Base-by-base conservation (phyloP, 148 eudicot genomes). In the Fagopyrum tataricum region DNA sequence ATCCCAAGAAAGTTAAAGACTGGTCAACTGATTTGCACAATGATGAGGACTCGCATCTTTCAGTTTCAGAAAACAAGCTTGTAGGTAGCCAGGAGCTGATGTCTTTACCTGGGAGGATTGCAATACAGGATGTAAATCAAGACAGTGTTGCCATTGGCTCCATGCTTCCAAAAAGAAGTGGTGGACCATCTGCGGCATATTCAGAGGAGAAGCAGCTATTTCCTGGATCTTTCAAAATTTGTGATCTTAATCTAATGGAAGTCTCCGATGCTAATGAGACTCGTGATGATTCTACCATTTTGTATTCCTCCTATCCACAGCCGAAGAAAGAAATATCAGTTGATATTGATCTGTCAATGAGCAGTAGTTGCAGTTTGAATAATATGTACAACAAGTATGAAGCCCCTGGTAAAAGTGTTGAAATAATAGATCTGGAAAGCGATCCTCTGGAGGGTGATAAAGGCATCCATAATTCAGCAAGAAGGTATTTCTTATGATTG, bases 381-480 rank as follows among this genome's bases (percentile, higher is more conserved):
- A 78, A 78, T 67, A 76, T 70, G 48, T 87, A 80, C 78, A 79
- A 76, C 75, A 83, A 78, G 74, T 70, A 76, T 79, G 89, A 86
- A 59, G 62, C 83, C 49, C 79, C 75, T 42, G 87, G 84, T 59
- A 90, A 87, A 80, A 88, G 78, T 61, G 78, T 92, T 72, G 97
- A 96, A 82, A 83, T 92, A 79, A 96, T 96, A 75, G 96, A 96
- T 86, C 84, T 96, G 82, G 99, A 92, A 78, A 80, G 85, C 72
- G 86, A 83, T 76, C 81, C 89, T 47, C 44, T 81, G 55, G 90
- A 82, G 53, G 90, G 84, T 53, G 87, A 87, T 74, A 78, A 75
- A 78, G 72, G 75, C 76, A 77, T 85, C 17, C 73, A 76, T 71
- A 74, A 78, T 59, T 75, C 88, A 2, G 76, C 83, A 56, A 80